Evolutionary conservation across 768 basidiomycete species (phyloP).

Genomic region (Leccinum pellstonianum): DNA sequence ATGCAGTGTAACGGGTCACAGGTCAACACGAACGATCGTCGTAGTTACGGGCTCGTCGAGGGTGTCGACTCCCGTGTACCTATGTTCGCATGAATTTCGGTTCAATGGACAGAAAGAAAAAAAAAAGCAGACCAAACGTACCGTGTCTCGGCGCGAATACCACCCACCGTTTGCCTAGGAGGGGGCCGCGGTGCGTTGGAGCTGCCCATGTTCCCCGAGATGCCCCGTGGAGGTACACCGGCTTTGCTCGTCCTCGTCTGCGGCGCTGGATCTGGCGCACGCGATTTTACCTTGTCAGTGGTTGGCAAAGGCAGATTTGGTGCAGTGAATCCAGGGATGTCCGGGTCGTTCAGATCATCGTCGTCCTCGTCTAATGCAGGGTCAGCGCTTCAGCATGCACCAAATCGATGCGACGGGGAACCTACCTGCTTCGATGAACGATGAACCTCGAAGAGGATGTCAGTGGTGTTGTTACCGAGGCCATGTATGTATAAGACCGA

Average conservation of each 20-base stretch:
- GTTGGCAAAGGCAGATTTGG: conserved; percentile 50
- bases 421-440: conserved; percentile 75
- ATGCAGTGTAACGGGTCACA: conserved; percentile 2
- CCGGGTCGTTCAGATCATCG: conserved; percentile 79
- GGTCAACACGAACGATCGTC: conserved; percentile 70
- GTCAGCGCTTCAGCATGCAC: conserved; percentile 3
- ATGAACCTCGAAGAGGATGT: conserved; percentile 53
- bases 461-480: conserved; percentile 42
- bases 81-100: neutral
- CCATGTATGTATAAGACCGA: conserved; percentile 10
- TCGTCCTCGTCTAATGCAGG: conserved; percentile 55
- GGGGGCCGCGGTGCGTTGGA: conserved; percentile 42
- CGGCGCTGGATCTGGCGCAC: conserved; percentile 54
- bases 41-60: conserved; percentile 88
- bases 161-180: conserved; percentile 71
- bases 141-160: conserved; percentile 87
- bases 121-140: conserved; percentile 34
- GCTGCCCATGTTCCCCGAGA: conserved; percentile 74
- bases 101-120: too few relatives aligned
- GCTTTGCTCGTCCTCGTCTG: conserved; percentile 35
- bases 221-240: conserved; percentile 33
- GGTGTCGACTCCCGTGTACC: conserved; percentile 80
- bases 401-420: neutral
- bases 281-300: conserved; percentile 68
- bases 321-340: conserved; percentile 77